These are phyloP conservation scores for Cucurbita ficifolia DNA, from an alignment of 306 rosid species.

Conservation along the genomic window DNA sequence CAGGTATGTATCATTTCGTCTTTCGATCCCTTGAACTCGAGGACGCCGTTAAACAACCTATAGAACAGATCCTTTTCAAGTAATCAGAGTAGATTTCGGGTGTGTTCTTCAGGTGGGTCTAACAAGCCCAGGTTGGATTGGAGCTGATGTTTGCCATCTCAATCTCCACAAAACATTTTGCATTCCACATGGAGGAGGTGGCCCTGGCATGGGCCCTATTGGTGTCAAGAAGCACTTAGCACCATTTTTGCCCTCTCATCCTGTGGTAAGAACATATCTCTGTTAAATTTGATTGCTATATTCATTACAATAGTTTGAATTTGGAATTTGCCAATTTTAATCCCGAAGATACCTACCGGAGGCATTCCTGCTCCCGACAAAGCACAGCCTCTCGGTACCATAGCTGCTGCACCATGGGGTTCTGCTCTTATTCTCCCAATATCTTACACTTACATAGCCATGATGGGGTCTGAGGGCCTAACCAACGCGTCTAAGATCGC, in stretches of 20 bases:
- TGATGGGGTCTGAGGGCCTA: slow-evolving; percentile 99
- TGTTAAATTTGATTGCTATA: not conserved
- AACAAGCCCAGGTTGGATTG: slow-evolving; percentile 97
- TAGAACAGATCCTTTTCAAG: not conserved
- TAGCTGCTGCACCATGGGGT: slow-evolving; percentile 99
- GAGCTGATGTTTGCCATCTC: slow-evolving; percentile 99
- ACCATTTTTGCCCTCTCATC: slow-evolving; percentile 96
- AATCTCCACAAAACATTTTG: slow-evolving; percentile 98
- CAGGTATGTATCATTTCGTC: slow-evolving; percentile 14
- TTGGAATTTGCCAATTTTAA: not conserved
- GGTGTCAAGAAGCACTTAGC: slow-evolving; percentile 99
- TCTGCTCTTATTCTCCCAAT: slow-evolving; percentile 98
- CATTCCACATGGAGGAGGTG: slow-evolving; percentile 99
- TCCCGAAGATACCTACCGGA: slow-evolving; percentile 64
- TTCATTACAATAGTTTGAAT: not conserved
- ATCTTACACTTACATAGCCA: slow-evolving; percentile 88
- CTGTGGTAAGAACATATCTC: slow-evolving; percentile 47
- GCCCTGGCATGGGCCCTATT: slow-evolving; percentile 99
- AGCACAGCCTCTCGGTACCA: slow-evolving; percentile 79
- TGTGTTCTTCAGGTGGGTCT: slow-evolving; percentile 60
- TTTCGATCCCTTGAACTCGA: not conserved
- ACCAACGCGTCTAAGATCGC: slow-evolving; percentile 94
- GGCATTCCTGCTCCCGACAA: slow-evolving; percentile 83
- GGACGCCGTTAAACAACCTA: not conserved
- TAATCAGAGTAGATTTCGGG: not conserved